Base-by-base conservation (phyloP, 352 stramenopile species). In the Phytophthora pseudosyringae region DNA sequence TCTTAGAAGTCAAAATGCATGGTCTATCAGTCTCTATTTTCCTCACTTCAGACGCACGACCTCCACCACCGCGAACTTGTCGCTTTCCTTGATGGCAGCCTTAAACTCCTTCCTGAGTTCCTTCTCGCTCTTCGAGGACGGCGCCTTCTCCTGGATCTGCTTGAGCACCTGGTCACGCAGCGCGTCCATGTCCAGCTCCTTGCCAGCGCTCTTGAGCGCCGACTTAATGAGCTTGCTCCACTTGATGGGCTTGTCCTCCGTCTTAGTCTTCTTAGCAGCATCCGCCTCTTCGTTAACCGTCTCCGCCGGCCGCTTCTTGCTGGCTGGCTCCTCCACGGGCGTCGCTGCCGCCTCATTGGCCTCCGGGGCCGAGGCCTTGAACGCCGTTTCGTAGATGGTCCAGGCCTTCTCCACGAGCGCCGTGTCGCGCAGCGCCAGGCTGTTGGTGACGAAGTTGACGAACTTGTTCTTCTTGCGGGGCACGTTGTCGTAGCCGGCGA, bases 381-480 rank as follows among this genome's bases (percentile, higher is more conserved):
- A 88, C 16, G 68, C 67, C 11, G 71, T 74, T 45, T 94, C 86
- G 16, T 94, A 83, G 31, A 94, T 83, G 0, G 45, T 75, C 83
- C 84, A 97, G 6, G 93, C 69, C 13, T 80, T 79, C 29, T 93
- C 79, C 16, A 92, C 75, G 10, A 82, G 72, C 28, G 58, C 40
- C 31, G 69, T 53, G 50, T 90, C 75, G 8, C 65, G 64, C 16
- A 92, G 45, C 32, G 75, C 76, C 38, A 97, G 78, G 64, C 78
- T 94, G 72, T 97, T 98, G 55, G 74, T 80, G 51, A 95, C 80
- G 65, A 97, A 98, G 74, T 98, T 98, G 59, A 91, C 64, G 59
- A 98, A 98, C 69, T 98, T 98, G 68, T 90, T 83, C 64, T 97
- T 88, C 71, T 98, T 97, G 54, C 94, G 88, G 16, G 94, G 94